Evolutionary conservation across 2,329 filamentous ascomycete species (phyloP), one percentile per base, ranked within the genome.

Genomic region (Aspergillus pseudonomiae): DNA sequence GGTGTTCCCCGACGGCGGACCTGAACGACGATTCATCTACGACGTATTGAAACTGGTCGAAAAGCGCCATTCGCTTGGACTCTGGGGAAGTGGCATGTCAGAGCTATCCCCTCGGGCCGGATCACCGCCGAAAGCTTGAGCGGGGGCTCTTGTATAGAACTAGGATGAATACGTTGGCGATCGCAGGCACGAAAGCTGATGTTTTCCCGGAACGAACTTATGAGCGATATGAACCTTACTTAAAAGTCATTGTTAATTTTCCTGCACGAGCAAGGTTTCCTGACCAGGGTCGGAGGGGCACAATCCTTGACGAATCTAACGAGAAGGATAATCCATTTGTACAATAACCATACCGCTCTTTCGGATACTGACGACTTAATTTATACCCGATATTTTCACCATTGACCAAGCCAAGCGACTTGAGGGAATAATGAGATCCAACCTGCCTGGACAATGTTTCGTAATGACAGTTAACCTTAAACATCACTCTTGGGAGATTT

Each of bases 71-170:
- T 64, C 75, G 0, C 66, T 78, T 12, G 73, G 69, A 0, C 66
- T 78, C 24, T 78, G 76, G 76, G 76, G 76, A 4, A 71, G 73
- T 65, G 68, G 63, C 2, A 78, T 78, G 76, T 69, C 72, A 1
- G 75, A 78, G 50, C 34, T 78, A 24, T 78, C 75, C 6, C 66
- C 73, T 11, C 63, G 67, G 14, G 64, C 69, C 32, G 66, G 71
- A 5, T 75, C 73, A 6, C 71, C 72, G 4, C 61, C 70, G 26
- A 70, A 67, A 58, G 14, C 26, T 12, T 52, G 48, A 52, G 4
- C 28, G 3, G n/a, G 11, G n/a, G 21, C 10, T 1, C 26, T 32
- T n/a, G 19, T 12, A 26, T n/a, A 21, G 6, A 26, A 36, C 19
- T 53, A 21, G n/a, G 19, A 54, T 54, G 19, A 34, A 19, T 6